Evolutionary conservation across 192 early-diverging fungal species (phyloP).

Genomic region (Dissophora ornata): DNA sequence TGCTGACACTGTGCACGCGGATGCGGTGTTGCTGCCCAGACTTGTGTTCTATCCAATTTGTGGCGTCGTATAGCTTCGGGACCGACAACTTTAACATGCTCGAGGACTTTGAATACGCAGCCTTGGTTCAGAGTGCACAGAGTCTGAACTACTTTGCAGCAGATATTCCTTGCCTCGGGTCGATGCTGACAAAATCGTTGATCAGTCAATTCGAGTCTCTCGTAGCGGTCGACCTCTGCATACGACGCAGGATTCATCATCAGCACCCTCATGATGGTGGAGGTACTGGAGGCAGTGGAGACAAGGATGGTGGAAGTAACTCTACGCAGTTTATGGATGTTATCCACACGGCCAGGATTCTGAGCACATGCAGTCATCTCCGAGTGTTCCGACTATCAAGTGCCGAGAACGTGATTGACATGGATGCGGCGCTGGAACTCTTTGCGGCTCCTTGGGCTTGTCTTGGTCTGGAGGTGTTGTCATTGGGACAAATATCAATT

Average conservation of each 20-base stretch:
- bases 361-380: constrained; percentile 20
- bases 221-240: constrained; percentile 23
- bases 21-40: constrained; percentile 22
- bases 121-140: constrained; percentile 21
- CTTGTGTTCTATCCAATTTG: constrained; percentile 21
- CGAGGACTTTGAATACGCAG: constrained; percentile 31
- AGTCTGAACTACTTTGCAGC: constrained; percentile 12
- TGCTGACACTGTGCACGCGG: constrained; percentile 12
- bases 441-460: constrained; percentile 35
- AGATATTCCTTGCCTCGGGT: constrained; percentile 14
- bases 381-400: constrained; percentile 34
- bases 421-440: constrained; percentile 10
- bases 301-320: not conserved
- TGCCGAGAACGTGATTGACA: constrained; percentile 22
- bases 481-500: constrained; percentile 25
- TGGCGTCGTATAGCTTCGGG: constrained; percentile 24
- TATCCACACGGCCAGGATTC: constrained; percentile 20
- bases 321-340: constrained; percentile 7
- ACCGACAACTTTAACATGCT: constrained; percentile 19
- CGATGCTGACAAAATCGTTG: constrained; percentile 28
- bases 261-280: constrained; percentile 22
- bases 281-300: not conserved
- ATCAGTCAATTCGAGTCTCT: constrained; percentile 20
- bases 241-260: constrained; percentile 9
- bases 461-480: constrained; percentile 32